phyloP scores from a whole-genome alignment of 371 early-diverging fungal species.

The Mortierella sp. region DNA sequence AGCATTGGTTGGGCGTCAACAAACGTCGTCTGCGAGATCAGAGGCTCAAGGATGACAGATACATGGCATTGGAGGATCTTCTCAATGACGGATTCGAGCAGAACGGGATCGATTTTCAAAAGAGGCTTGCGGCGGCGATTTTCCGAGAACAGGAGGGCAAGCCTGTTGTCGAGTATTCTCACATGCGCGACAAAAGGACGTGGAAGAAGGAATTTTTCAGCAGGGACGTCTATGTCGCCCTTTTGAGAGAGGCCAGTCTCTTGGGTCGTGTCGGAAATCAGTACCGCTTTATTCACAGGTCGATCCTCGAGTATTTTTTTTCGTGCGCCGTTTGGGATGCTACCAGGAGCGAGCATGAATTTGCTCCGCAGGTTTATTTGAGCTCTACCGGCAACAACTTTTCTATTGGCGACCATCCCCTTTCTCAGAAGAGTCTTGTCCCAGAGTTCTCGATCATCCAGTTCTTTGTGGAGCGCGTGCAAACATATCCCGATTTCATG shows the following conservation, averaged over 20 bases:
- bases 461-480: constrained; percentile 8
- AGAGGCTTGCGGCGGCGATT: background rate
- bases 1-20: constrained; percentile 9
- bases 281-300: background rate
- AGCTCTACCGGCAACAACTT: too few species aligned
- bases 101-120: background rate
- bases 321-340: background rate
- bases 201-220: constrained; percentile 1
- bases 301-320: background rate
- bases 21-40: background rate
- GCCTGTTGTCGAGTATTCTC: background rate
- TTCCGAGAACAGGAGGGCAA: background rate
- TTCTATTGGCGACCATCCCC: background rate
- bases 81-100: background rate
- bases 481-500: background rate
- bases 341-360: background rate
- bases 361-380: background rate
- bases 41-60: background rate
- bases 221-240: background rate
- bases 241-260: background rate
- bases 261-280: background rate
- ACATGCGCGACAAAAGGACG: background rate
- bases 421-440: constrained; percentile 1
- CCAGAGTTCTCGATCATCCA: background rate
- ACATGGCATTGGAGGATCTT: background rate